phyloP scores from a whole-genome alignment of 2,329 filamentous ascomycete genomes.

The Talaromyces sp. region DNA sequence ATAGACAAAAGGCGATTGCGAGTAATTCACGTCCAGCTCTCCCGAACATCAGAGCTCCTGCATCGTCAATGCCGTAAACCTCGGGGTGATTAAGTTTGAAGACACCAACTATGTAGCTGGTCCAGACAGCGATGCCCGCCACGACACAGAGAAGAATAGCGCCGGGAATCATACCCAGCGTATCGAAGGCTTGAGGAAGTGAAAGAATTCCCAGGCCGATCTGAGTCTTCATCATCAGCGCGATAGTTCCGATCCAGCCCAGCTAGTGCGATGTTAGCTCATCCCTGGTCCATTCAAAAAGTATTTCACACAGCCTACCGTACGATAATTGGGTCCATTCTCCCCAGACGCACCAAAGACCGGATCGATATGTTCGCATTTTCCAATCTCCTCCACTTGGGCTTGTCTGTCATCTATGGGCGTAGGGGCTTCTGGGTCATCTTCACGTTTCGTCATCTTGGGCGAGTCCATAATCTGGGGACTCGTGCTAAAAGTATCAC shows the following conservation, averaged over 20 bases:
- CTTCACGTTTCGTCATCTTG: too few relatives aligned
- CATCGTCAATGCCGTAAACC: slow-evolving; percentile 62
- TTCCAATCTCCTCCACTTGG: too few relatives aligned
- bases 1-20: slow-evolving; percentile 18
- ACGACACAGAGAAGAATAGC: slow-evolving; percentile 48
- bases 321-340: too few relatives aligned
- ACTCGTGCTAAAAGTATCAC: too few relatives aligned
- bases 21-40: slow-evolving; percentile 55
- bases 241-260: slow-evolving; percentile 47
- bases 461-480: too few relatives aligned
- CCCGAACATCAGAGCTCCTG: slow-evolving; percentile 58
- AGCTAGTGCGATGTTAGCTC: slow-evolving; percentile 32
- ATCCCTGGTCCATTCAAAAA: too few relatives aligned
- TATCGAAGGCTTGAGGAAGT: slow-evolving; percentile 50
- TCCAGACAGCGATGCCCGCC: slow-evolving; percentile 52
- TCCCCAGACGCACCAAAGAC: too few relatives aligned
- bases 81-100: slow-evolving; percentile 59
- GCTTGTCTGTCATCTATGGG: too few relatives aligned
- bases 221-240: slow-evolving; percentile 52
- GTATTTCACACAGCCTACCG: too few relatives aligned
- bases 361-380: too few relatives aligned
- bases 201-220: slow-evolving; percentile 53
- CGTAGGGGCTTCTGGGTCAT: too few relatives aligned
- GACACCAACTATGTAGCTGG: slow-evolving; percentile 48
- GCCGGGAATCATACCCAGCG: slow-evolving; percentile 53